A percentile compares a stretch with the other conserved stretches of the same genome.
These are phyloP conservation scores for Colletotrichum sidae DNA, from an alignment of 2,329 filamentous ascomycete species.

Conservation along the genomic window DNA sequence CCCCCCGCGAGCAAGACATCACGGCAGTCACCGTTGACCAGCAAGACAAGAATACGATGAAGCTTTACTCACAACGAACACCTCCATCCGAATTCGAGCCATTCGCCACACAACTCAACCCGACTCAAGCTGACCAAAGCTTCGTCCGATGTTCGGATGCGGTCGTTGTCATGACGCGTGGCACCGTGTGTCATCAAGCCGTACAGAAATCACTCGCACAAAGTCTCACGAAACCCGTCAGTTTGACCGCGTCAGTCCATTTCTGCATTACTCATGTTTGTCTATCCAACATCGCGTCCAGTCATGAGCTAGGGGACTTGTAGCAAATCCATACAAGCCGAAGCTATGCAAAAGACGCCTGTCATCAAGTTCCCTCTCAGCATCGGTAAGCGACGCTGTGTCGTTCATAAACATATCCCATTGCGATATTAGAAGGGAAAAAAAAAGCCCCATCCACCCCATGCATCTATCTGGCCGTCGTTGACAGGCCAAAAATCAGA, in stretches of 20 bases:
- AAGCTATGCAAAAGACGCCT: constrained; percentile 21
- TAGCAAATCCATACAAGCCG: constrained; percentile 15
- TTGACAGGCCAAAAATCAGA: too few relatives aligned
- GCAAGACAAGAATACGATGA: too few relatives aligned
- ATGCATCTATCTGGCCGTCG: too few relatives aligned
- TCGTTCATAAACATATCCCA: constrained; percentile 23
- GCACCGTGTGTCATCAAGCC: too few relatives aligned
- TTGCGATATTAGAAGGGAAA: neutral
- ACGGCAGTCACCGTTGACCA: too few relatives aligned
- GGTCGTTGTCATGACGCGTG: too few relatives aligned
- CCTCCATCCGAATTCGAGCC: too few relatives aligned
- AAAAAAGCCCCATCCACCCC: neutral
- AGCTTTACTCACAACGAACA: too few relatives aligned
- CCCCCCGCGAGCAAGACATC: too few relatives aligned
- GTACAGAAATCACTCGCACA: neutral
- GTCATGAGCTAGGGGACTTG: constrained; percentile 3
- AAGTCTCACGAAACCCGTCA: neutral
- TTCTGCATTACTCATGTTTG: constrained; percentile 36
- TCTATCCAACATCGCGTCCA: constrained; percentile 35
- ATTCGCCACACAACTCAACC: too few relatives aligned
- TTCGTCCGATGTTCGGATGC: too few relatives aligned
- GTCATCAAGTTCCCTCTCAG: constrained; percentile 25
- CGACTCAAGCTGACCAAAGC: too few relatives aligned
- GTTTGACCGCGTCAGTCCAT: constrained; percentile 29
- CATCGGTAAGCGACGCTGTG: constrained; percentile 10